Conservation (phyloP, 2,329 filamentous ascomycete species). For the Penicillium corylophilum region DNA sequence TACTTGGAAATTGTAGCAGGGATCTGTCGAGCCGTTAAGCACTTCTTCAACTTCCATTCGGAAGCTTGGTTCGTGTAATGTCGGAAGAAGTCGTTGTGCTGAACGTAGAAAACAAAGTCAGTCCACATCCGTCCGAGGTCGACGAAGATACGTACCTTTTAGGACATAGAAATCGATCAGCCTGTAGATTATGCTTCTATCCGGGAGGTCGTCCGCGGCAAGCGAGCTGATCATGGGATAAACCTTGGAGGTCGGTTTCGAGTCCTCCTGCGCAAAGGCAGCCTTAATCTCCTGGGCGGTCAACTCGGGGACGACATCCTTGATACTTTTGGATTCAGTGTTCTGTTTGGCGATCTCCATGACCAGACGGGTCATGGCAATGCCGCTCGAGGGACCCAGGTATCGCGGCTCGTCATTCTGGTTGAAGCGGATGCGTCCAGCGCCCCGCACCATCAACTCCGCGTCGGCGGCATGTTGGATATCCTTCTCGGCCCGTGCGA, state of each 20-base stretch:
- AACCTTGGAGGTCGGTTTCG: conserved; percentile 70
- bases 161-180: conserved; percentile 82
- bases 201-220: conserved; percentile 72
- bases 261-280: conserved; percentile 64
- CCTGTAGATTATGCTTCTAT: conserved; percentile 69
- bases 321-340: conserved; percentile 85
- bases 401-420: conserved; percentile 88
- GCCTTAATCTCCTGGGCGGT: conserved; percentile 66
- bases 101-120: conserved; percentile 14
- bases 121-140: conserved; percentile 4
- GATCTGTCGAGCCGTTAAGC: conserved; percentile 70
- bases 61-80: conserved; percentile 80
- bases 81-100: conserved; percentile 88
- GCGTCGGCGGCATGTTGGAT: conserved; percentile 68
- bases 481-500: conserved; percentile 75
- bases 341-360: conserved; percentile 97
- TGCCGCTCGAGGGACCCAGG: conserved; percentile 89
- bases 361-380: conserved; percentile 88
- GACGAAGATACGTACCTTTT: conserved; percentile 63
- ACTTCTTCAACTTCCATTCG: conserved; percentile 75
- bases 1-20: conserved; percentile 83
- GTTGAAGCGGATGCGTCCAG: conserved; percentile 79
- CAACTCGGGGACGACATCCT: conserved; percentile 82
- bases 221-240: conserved; percentile 88
- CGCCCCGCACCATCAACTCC: conserved; percentile 83